Conservation (phyloP, 2,329 filamentous ascomycete genomes). For the Pestalotiopsis sp. region DNA sequence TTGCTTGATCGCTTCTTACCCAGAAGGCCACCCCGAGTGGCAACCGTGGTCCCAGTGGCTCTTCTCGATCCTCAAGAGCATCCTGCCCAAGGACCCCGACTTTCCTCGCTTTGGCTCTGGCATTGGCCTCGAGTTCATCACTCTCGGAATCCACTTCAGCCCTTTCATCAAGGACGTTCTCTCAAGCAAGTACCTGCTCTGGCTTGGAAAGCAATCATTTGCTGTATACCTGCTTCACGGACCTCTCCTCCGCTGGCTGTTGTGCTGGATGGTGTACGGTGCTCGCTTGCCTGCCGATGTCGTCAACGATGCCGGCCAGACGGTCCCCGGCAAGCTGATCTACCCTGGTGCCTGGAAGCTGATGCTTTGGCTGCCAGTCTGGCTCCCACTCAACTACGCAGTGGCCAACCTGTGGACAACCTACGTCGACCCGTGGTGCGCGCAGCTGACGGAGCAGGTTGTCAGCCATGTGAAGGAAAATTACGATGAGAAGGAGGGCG, state of each 20-base stretch:
- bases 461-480: constrained; percentile 33
- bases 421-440: constrained; percentile 56
- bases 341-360: constrained; percentile 41
- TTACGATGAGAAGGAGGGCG: constrained; percentile 32
- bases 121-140: constrained; percentile 34
- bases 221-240: constrained; percentile 68
- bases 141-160: constrained; percentile 34
- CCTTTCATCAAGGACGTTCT: constrained; percentile 51
- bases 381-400: constrained; percentile 50
- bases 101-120: constrained; percentile 44
- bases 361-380: constrained; percentile 42
- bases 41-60: constrained; percentile 56
- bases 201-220: constrained; percentile 66
- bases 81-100: constrained; percentile 51
- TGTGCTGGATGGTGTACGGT: constrained; percentile 63
- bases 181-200: constrained; percentile 58
- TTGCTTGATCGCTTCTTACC: constrained; percentile 62
- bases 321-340: constrained; percentile 37
- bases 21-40: constrained; percentile 57
- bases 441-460: constrained; percentile 43
- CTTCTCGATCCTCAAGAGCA: constrained; percentile 41
- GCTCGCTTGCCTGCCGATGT: constrained; percentile 39
- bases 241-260: constrained; percentile 58
- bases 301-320: constrained; percentile 37
- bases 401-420: constrained; percentile 53